Conservation (phyloP, 768 basidiomycete species). For the Multifurca ochricompacta region DNA sequence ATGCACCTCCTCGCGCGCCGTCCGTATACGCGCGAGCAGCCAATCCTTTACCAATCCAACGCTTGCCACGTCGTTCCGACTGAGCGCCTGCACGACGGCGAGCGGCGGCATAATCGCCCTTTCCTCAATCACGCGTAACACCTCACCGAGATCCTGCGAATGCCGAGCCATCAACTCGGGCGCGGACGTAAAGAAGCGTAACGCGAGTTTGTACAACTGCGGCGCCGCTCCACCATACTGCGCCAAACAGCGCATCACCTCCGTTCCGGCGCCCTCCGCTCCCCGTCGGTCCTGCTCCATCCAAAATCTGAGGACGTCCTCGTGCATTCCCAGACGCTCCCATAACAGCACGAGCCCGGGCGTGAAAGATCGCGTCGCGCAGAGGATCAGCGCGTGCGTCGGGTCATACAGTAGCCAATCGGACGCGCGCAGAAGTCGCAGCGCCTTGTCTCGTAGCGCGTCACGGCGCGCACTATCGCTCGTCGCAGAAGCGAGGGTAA, state of each 20-base stretch:
- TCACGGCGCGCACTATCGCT: conserved; percentile 24
- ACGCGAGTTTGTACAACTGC: conserved; percentile 77
- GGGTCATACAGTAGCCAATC: conserved; percentile 61
- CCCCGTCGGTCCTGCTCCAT: conserved; percentile 59
- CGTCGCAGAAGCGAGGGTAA: conserved; percentile 43
- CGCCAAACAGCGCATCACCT: conserved; percentile 64
- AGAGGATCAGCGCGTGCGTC: conserved; percentile 91
- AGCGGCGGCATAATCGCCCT: conserved; percentile 81
- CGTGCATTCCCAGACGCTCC: conserved; percentile 94
- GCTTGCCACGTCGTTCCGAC: conserved; percentile 82
- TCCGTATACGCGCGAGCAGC: conserved; percentile 71
- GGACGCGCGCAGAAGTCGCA: conserved; percentile 59
- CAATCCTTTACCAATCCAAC: conserved; percentile 90
- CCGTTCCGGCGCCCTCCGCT: conserved; percentile 30
- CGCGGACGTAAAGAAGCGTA: conserved; percentile 83
- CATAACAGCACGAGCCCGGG: conserved; percentile 83
- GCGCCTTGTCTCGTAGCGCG: conserved; percentile 51
- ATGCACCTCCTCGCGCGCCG: conserved; percentile 67
- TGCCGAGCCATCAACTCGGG: conserved; percentile 67
- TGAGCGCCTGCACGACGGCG: conserved; percentile 82
- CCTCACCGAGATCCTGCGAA: conserved; percentile 55
- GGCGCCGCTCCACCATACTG: conserved; percentile 65
- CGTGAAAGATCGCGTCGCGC: conserved; percentile 76
- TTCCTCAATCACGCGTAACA: conserved; percentile 74
- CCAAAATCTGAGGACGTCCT: conserved; percentile 90